phyloP scores from a whole-genome alignment of 2,329 filamentous ascomycete genomes.

The Cordyceps fumosorosea region DNA sequence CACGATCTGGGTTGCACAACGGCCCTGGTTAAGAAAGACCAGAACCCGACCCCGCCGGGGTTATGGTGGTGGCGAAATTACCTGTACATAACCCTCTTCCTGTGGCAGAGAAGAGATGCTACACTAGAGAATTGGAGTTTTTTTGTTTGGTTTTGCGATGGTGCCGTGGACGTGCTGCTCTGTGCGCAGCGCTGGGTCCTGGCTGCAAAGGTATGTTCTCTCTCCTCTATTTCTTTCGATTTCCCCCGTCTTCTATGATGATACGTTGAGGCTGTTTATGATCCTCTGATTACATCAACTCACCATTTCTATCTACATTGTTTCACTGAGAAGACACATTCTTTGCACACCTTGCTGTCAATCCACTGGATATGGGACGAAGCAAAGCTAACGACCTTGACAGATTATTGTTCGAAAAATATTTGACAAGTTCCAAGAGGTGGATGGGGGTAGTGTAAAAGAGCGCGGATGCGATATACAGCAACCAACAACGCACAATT shows the following conservation, averaged over 20 bases:
- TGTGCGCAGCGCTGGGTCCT: neutral
- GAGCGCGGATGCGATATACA: neutral
- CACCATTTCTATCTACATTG: conserved; percentile 26
- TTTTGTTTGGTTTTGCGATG: conserved; percentile 23
- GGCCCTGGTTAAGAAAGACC: neutral
- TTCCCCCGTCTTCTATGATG: conserved; percentile 29
- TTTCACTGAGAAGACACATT: conserved; percentile 12
- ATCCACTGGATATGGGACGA: neutral
- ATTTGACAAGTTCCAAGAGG: no score
- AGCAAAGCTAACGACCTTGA: neutral
- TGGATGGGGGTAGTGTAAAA: no score
- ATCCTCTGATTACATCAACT: conserved; percentile 32
- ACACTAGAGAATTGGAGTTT: conserved; percentile 37
- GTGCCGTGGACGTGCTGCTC: conserved; percentile 16
- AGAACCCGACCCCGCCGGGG: conserved; percentile 11
- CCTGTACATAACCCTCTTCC: conserved; percentile 32
- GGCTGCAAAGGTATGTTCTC: conserved; percentile 15
- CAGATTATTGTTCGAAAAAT: neutral
- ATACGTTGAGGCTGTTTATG: conserved; percentile 44
- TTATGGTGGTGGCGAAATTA: conserved; percentile 12
- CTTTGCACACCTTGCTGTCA: neutral
- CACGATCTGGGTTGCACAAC: conserved; percentile 5
- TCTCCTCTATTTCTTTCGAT: neutral
- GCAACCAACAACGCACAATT: neutral
- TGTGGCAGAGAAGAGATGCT: conserved; percentile 27